Base-by-base conservation (phyloP, 495 filamentous ascomycete genomes). In the Staphylotrichum longicolle region DNA sequence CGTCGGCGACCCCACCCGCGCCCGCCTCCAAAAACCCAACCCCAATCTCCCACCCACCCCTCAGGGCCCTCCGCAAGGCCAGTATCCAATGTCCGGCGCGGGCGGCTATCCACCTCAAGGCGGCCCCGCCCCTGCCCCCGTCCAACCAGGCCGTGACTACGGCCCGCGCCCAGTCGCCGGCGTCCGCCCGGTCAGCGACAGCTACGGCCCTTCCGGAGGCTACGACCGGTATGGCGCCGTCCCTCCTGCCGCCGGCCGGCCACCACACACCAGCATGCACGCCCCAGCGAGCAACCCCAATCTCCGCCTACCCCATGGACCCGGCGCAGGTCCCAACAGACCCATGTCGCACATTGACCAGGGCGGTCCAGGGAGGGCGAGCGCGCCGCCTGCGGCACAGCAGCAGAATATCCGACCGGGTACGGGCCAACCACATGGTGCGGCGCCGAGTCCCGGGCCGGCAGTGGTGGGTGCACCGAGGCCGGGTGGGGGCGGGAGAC, bases 11-110 rank as follows among this genome's bases (percentile, higher is more conserved):
- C 68, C 68, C 4, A 56, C 45, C 5, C 69, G 70, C 15, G 71
- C 73, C 50, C 63, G 75, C 20, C 64, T 78, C 15, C 73, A 70
- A 4, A 80, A 79, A 63, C 68, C 62, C 30, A 74, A 73, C 57
- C 73, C 72, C 12, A 68, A 70, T 46, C 45, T 50, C 27, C 57
- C 46, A 34, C 60, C 54, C 7, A 12, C 57, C 5, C 57, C 56
- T 9, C 66, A 71, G 47, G 65, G 66, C 2, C 71, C 68, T n/a
- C 68, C 72, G 1, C 62, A 71, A 7, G 61, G 61, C 6, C 69
- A 69, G 54, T 70, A 64, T 51, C 63, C 64, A 20, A 33, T 55
- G 44, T 34, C 45, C 27, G 56, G 54, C 8, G 63, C 57, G 7
- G 63, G 47, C 33, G 59, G 37, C 32, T 61, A 61, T 7, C 57